phyloP scores from a whole-genome alignment of 176 grass and related monocot species.

The barley (Hordeum vulgare) region DNA sequence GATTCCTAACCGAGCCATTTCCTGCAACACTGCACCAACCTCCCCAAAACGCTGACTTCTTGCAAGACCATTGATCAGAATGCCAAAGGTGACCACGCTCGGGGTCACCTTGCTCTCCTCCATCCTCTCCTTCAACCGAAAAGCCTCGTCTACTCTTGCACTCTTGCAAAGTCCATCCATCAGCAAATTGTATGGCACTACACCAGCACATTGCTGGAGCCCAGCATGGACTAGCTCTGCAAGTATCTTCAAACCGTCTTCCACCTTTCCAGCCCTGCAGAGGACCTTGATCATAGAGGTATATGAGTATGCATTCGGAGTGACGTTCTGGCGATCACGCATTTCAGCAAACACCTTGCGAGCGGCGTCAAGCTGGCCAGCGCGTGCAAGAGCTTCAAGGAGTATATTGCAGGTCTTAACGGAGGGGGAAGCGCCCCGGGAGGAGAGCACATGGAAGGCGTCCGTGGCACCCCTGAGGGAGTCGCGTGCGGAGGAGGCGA shows the following conservation, averaged over 20 bases:
- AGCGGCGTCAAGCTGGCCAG: slow-evolving; percentile 28
- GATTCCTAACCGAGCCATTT: slow-evolving; percentile 64
- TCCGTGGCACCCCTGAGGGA: slow-evolving; percentile 23
- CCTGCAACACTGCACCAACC: slow-evolving; percentile 33
- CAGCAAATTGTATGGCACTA: slow-evolving; percentile 65
- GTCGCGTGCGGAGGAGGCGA: slow-evolving; percentile 22
- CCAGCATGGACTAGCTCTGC: slow-evolving; percentile 44
- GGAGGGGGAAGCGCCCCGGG: slow-evolving; percentile 41
- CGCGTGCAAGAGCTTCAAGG: slow-evolving; percentile 1
- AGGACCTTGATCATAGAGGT: slow-evolving; percentile 44
- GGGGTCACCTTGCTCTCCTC: slow-evolving; percentile 39
- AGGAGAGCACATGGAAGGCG: slow-evolving; percentile 41
- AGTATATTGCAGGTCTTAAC: slow-evolving; percentile 60
- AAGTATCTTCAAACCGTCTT: slow-evolving; percentile 46
- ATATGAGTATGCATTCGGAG: slow-evolving; percentile 53
- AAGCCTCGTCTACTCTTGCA: slow-evolving; percentile 61
- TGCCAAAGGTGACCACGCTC: slow-evolving; percentile 60
- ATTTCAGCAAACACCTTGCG: slow-evolving; percentile 57
- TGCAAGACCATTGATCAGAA: slow-evolving; percentile 80
- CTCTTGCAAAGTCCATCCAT: slow-evolving; percentile 70
- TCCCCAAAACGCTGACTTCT: slow-evolving; percentile 42
- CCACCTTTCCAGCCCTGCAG: slow-evolving; percentile 45
- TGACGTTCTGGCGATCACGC: slow-evolving; percentile 22
- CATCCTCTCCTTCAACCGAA: slow-evolving; percentile 62
- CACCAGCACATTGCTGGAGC: slow-evolving; percentile 14